A percentile compares a stretch with the other conserved stretches of the same genome.
phyloP scores from a whole-genome alignment of 2,329 filamentous ascomycete genomes.

The Aspergillus bombycis region DNA sequence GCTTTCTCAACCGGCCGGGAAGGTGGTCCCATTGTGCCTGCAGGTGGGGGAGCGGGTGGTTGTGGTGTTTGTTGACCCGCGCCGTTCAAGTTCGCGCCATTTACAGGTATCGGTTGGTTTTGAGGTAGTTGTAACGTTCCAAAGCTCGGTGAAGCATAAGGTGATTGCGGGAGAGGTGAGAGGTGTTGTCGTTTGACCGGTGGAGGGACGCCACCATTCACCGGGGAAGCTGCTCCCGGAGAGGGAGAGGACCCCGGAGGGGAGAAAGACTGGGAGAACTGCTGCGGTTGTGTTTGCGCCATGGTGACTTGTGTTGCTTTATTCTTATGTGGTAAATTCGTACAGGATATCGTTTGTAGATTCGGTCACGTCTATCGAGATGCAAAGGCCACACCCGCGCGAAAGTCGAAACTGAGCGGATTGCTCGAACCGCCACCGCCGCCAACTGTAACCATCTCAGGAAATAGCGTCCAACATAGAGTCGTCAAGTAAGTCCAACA shows the following conservation, averaged over 20 bases:
- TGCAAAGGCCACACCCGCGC: constrained; percentile 31
- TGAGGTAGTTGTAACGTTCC: constrained; percentile 51
- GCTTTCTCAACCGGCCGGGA: constrained; percentile 59
- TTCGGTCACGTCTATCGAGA: constrained; percentile 25
- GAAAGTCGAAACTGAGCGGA: constrained; percentile 40
- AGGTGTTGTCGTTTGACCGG: constrained; percentile 74
- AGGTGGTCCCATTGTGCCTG: constrained; percentile 65
- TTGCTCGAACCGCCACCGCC: constrained; percentile 42
- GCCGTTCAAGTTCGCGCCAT: constrained; percentile 53
- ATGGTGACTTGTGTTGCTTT: constrained; percentile 42
- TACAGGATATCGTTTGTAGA: constrained; percentile 23
- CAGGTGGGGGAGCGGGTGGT: constrained; percentile 38
- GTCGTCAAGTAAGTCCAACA: constrained; percentile 6
- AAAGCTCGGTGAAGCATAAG: constrained; percentile 65
- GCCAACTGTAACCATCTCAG: constrained; percentile 44
- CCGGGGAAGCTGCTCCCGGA: constrained; percentile 59
- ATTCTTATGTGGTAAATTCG: constrained; percentile 14
- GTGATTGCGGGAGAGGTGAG: constrained; percentile 65
- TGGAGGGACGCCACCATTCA: constrained; percentile 60
- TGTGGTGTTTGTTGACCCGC: constrained; percentile 55
- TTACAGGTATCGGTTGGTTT: constrained; percentile 34
- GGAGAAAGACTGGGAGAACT: constrained; percentile 60
- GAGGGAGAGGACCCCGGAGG: constrained; percentile 66
- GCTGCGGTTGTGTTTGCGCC: constrained; percentile 64
- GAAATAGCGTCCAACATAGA: constrained; percentile 25